phyloP scores from a whole-genome alignment of 73 alveolate species.

The Paramecium sexaurelia region DNA sequence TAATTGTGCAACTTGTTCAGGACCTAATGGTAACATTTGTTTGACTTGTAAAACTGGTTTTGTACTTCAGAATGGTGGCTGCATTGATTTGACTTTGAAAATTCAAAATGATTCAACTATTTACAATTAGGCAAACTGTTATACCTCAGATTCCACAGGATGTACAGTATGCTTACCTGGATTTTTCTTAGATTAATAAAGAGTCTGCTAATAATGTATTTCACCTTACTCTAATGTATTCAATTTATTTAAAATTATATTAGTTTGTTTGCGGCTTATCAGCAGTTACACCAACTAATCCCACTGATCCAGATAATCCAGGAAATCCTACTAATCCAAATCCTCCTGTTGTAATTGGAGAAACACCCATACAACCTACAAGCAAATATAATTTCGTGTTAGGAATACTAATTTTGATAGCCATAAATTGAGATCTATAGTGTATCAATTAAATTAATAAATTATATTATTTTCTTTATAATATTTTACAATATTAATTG shows the following conservation, averaged over 20 bases:
- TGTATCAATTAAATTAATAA: background rate
- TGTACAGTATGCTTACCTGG: background rate
- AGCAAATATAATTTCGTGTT: background rate
- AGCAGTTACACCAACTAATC: background rate
- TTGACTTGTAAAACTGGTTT: background rate
- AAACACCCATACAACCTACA: background rate
- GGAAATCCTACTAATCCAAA: background rate
- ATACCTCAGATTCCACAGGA: background rate
- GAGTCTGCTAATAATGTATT: background rate
- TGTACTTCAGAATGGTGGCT: background rate
- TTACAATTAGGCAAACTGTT: background rate
- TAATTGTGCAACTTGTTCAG: background rate
- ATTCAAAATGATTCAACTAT: background rate
- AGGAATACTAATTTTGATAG: background rate
- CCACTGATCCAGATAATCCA: background rate
- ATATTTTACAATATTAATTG: no score
- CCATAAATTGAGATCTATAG: background rate
- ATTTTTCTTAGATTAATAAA: background rate
- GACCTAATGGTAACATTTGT: background rate
- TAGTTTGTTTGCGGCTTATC: slow-evolving; percentile 7
- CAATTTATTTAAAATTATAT: background rate
- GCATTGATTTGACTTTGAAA: background rate
- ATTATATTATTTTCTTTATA: background rate
- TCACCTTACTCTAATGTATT: slow-evolving; percentile 15
- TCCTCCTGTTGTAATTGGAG: background rate